These are phyloP conservation scores for Aspergillus fumigatus DNA, from an alignment of 2,329 filamentous ascomycete genomes.

Conservation along the genomic window DNA sequence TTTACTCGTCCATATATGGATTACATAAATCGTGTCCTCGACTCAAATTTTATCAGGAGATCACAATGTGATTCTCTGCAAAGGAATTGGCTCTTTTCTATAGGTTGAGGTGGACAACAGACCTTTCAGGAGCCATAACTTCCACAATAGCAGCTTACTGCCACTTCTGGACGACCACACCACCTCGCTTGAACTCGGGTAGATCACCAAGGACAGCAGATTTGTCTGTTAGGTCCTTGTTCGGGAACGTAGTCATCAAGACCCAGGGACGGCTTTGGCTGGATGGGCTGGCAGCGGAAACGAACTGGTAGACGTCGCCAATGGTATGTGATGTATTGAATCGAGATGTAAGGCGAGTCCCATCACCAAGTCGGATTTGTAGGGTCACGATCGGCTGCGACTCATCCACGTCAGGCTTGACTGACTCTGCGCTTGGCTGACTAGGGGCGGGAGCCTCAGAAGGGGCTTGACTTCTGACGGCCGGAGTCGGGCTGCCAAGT, in stretches of 20 bases:
- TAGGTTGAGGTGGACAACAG: background rate
- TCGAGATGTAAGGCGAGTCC: constrained; percentile 55
- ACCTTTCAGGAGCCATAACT: background rate
- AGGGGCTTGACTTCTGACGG: constrained; percentile 34
- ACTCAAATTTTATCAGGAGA: background rate
- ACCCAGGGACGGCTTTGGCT: constrained; percentile 51
- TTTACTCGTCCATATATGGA: background rate
- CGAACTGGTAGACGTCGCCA: constrained; percentile 61
- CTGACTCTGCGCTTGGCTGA: constrained; percentile 20
- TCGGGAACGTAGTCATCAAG: constrained; percentile 64
- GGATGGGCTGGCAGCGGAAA: constrained; percentile 49
- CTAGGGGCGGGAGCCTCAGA: constrained; percentile 24
- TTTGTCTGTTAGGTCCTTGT: constrained; percentile 57
- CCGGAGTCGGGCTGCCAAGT: constrained; percentile 61
- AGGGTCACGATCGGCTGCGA: constrained; percentile 55
- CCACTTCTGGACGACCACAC: constrained; percentile 50
- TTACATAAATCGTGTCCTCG: background rate
- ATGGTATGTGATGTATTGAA: constrained; percentile 64
- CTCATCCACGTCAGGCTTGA: constrained; percentile 51
- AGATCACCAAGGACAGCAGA: constrained; percentile 42
- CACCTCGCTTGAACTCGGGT: constrained; percentile 48
- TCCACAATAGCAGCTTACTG: constrained; percentile 16
- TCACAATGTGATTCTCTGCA: background rate
- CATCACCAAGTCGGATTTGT: constrained; percentile 61
- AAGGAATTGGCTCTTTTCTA: background rate